These are phyloP conservation scores for Candida railenensis DNA, from an alignment of 805 yeast species.

Conservation along the genomic window DNA sequence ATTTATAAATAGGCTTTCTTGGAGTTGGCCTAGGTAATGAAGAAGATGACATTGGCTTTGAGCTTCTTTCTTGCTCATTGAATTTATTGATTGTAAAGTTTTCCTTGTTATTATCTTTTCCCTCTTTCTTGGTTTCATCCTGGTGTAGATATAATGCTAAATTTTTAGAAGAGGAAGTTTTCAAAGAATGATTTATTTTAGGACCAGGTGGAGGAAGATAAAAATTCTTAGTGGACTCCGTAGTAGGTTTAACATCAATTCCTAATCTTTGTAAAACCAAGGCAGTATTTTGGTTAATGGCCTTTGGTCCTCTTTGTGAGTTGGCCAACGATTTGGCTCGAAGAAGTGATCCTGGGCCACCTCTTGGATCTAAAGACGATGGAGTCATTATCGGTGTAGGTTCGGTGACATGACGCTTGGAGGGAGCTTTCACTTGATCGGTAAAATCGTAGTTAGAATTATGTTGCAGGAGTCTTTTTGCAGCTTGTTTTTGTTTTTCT, in stretches of 20 bases:
- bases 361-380: constrained; percentile 39
- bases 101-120: constrained; percentile 13
- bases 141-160: constrained; percentile 20
- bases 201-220: constrained; percentile 6
- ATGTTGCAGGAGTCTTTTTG: constrained; percentile 3
- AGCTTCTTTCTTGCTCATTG: constrained; percentile 13
- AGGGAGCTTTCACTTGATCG: constrained; percentile 8
- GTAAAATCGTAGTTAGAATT: constrained; percentile 14
- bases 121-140: constrained; percentile 4
- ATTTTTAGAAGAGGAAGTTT: constrained; percentile 39
- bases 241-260: constrained; percentile 18
- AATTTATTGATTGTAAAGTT: constrained; percentile 14
- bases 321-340: constrained; percentile 37
- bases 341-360: constrained; percentile 24
- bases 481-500: constrained; percentile 6
- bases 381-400: constrained; percentile 12
- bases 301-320: constrained; percentile 21
- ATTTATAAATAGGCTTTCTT: constrained; percentile 14
- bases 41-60: constrained; percentile 6
- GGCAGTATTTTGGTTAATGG: constrained; percentile 24
- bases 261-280: constrained; percentile 38
- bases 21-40: background rate
- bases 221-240: no score
- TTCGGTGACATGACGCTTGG: constrained; percentile 24
- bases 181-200: constrained; percentile 19